Evolutionary conservation across 169 alveolate species (phyloP).

Genomic region (Plasmodium cynomolgi): DNA sequence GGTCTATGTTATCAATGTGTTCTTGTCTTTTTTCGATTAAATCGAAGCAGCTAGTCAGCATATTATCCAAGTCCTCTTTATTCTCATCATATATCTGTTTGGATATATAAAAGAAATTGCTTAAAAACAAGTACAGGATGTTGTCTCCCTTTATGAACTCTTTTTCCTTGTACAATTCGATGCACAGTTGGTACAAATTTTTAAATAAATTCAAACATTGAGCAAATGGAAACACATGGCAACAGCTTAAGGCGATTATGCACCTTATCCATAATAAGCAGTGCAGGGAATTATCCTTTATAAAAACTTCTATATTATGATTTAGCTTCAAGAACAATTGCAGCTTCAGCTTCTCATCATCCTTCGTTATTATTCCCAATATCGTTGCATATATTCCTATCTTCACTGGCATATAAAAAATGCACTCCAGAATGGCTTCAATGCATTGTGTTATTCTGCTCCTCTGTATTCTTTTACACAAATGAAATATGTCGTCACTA

Average conservation of each 20-base stretch:
- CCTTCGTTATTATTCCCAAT: constrained; percentile 65
- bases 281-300: constrained; percentile 33
- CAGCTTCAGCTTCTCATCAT: constrained; percentile 47
- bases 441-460: constrained; percentile 58
- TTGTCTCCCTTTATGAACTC: constrained; percentile 57
- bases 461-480: constrained; percentile 39
- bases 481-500: constrained; percentile 75
- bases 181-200: constrained; percentile 28
- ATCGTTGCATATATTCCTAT: constrained; percentile 73
- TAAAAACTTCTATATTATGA: constrained; percentile 71
- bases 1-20: constrained; percentile 59
- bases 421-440: constrained; percentile 57
- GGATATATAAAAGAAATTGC: constrained; percentile 72
- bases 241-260: constrained; percentile 66
- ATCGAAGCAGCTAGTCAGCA: constrained; percentile 45
- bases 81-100: constrained; percentile 60
- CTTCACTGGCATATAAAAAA: constrained; percentile 74
- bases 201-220: constrained; percentile 59
- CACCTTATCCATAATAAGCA: constrained; percentile 72
- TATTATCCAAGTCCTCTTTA: constrained; percentile 36
- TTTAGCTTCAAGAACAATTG: constrained; percentile 56
- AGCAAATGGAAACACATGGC: constrained; percentile 40
- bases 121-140: constrained; percentile 58
- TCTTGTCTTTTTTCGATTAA: constrained; percentile 61
- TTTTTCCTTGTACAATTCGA: constrained; percentile 63